Base-by-base conservation (phyloP, 805 yeast species). In the Yarrowia divulgata region DNA sequence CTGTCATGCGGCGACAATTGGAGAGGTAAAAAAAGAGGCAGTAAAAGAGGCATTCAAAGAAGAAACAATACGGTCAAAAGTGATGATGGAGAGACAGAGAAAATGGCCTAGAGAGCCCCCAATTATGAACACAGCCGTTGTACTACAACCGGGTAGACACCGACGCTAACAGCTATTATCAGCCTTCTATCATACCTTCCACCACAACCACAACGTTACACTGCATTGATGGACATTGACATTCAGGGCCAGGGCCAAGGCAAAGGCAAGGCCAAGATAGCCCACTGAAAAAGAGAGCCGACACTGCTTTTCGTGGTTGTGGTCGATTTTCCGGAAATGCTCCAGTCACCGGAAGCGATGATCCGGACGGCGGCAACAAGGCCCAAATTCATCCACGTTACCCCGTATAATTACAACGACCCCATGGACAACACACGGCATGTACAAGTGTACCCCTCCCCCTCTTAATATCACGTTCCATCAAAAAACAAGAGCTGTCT, bases 381-480 rank as follows among this genome's bases (percentile, higher is more conserved):
- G 0, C 46, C 49, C 32, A 14, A 1, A 10, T 19, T n/a, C 29
- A 19, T 4, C n/a, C 46, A 43, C 23, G 19, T 4, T 49, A 49
- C 54, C 54, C 54, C 54, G 54, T 32, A 23, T 23, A 32, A 16
- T 32, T 16, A 8, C 19, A 23, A 23, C 29, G 29, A 23, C 29
- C 29, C 29, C 29, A 23, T 23, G 29, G 29, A 23, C 29, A 23
- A 23, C 29, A 23, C 29, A 23, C 29, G 4, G 29, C 29, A 23
- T 23, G 29, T 23, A 23, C 29, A 23, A 23, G 29, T 23, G 29
- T 55, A 13, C 62, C 62, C 62, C 62, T 39, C 62, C 49, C 63
- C 63, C 63, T 43, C 49, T 16, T 42, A n/a, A 49, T 57, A 43
- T 57, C 48, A 57, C 64, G 60, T 54, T 54, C 45, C 60, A 54